Percentiles rank a stretch among this genome's conserved stretches.
phyloP scores from a whole-genome alignment of 2,329 filamentous ascomycete species.

The Colletotrichum eremochloae region DNA sequence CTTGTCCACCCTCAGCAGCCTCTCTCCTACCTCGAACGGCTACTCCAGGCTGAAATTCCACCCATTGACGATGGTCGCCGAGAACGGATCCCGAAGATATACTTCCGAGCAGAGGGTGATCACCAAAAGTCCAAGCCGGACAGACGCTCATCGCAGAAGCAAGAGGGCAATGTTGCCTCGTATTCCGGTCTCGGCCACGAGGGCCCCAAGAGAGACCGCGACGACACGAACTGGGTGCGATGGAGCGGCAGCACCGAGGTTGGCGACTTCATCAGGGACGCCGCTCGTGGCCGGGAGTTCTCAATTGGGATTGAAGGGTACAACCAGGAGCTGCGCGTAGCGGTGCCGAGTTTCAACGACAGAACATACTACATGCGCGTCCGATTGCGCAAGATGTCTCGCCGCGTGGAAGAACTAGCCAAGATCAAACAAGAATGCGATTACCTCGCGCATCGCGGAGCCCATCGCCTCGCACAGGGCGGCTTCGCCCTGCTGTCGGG shows the following conservation, averaged over 20 bases:
- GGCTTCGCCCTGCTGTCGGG: constrained; percentile 79
- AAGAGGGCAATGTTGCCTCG: constrained; percentile 68
- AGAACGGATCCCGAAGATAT: constrained; percentile 80
- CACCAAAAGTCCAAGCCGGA: constrained; percentile 54
- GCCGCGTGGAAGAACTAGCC: constrained; percentile 76
- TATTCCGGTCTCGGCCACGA: constrained; percentile 80
- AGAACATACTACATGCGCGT: constrained; percentile 90
- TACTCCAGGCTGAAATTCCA: constrained; percentile 90
- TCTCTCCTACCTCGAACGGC: constrained; percentile 87
- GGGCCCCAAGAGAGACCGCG: constrained; percentile 55
- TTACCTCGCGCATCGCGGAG: constrained; percentile 78
- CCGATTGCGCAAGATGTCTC: constrained; percentile 78
- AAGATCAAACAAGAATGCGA: constrained; percentile 88
- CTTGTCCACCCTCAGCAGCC: constrained; percentile 92
- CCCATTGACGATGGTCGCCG: constrained; percentile 73
- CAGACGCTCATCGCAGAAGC: constrained; percentile 44
- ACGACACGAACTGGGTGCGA: constrained; percentile 75
- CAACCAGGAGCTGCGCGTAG: constrained; percentile 75
- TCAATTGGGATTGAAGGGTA: constrained; percentile 84
- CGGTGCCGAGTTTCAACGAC: constrained; percentile 89
- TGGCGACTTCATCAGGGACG: constrained; percentile 93
- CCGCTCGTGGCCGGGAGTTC: constrained; percentile 86
- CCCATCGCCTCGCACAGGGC: constrained; percentile 82
- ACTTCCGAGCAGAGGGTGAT: constrained; percentile 84
- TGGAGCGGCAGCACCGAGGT: constrained; percentile 93